phyloP scores from a whole-genome alignment of 2,329 filamentous ascomycete genomes.

The Penicillium freii region DNA sequence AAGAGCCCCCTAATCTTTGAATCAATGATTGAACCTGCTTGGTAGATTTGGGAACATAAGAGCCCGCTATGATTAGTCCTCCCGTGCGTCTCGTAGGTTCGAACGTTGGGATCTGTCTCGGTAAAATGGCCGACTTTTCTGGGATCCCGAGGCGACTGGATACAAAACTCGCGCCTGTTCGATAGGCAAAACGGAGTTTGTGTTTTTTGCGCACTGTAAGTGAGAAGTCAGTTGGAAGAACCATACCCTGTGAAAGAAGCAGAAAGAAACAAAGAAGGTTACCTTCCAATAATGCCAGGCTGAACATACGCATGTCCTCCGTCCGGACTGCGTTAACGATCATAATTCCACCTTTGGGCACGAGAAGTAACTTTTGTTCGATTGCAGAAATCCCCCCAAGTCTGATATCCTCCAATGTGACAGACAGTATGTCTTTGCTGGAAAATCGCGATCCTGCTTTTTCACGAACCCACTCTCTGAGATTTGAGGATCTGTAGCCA shows the following conservation, averaged over 20 bases:
- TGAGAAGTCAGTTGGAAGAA: not conserved
- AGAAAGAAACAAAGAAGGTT: not conserved
- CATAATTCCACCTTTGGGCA: not conserved
- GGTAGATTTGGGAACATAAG: not conserved
- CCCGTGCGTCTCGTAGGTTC: not conserved
- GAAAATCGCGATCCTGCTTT: slow-evolving; percentile 2
- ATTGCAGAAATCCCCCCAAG: not conserved
- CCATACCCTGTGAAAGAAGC: not conserved
- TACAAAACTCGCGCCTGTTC: not conserved
- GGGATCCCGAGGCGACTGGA: not conserved
- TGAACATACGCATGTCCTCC: not conserved
- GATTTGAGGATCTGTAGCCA: slow-evolving; percentile 3
- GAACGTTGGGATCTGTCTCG: not conserved
- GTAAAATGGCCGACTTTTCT: not conserved
- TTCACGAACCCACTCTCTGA: not conserved
- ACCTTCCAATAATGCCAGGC: not conserved
- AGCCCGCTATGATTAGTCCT: not conserved
- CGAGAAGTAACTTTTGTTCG: not conserved
- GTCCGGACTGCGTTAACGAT: not conserved
- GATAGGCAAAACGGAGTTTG: not conserved
- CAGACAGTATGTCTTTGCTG: not conserved
- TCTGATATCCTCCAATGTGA: not conserved
- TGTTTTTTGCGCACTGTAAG: not conserved
- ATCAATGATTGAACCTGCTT: not conserved
- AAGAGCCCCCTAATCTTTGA: not conserved